Percentiles rank a stretch among this genome's conserved stretches.
These are phyloP conservation scores for Cyberlindnera maritima DNA, from an alignment of 805 yeast species.

Conservation along the genomic window DNA sequence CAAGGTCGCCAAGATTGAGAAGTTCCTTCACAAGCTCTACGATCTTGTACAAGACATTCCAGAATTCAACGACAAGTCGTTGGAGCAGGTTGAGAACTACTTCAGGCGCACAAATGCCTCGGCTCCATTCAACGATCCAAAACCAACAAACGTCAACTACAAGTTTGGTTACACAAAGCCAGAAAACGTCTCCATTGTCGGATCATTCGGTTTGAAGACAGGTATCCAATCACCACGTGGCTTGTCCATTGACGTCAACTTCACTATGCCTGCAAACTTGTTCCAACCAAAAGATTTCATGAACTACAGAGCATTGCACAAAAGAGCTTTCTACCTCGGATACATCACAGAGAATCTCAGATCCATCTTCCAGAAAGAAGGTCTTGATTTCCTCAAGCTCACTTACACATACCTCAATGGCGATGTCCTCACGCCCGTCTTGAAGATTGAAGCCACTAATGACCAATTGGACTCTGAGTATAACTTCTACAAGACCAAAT, in stretches of 20 bases:
- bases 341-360: constrained; percentile 67
- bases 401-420: constrained; percentile 72
- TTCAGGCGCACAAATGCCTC: constrained; percentile 52
- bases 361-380: constrained; percentile 48
- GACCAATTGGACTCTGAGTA: constrained; percentile 42
- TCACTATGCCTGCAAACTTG: constrained; percentile 74
- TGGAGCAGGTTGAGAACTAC: constrained; percentile 57
- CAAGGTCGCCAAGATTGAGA: constrained; percentile 64
- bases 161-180: constrained; percentile 71
- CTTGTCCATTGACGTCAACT: constrained; percentile 69
- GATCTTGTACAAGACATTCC: constrained; percentile 66
- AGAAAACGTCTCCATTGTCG: constrained; percentile 71
- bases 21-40: constrained; percentile 70
- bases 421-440: constrained; percentile 72
- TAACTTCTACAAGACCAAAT: constrained; percentile 67
- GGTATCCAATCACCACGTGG: constrained; percentile 65
- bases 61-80: constrained; percentile 44
- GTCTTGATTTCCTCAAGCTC: constrained; percentile 46
- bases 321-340: constrained; percentile 84
- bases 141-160: constrained; percentile 71
- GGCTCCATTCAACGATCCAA: constrained; percentile 90
- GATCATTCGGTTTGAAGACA: constrained; percentile 86
- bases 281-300: constrained; percentile 87
- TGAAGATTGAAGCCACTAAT: constrained; percentile 58
- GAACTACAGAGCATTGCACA: constrained; percentile 86